Conservation (phyloP, 2,329 filamentous ascomycete species). For the Trichoderma sp. region DNA sequence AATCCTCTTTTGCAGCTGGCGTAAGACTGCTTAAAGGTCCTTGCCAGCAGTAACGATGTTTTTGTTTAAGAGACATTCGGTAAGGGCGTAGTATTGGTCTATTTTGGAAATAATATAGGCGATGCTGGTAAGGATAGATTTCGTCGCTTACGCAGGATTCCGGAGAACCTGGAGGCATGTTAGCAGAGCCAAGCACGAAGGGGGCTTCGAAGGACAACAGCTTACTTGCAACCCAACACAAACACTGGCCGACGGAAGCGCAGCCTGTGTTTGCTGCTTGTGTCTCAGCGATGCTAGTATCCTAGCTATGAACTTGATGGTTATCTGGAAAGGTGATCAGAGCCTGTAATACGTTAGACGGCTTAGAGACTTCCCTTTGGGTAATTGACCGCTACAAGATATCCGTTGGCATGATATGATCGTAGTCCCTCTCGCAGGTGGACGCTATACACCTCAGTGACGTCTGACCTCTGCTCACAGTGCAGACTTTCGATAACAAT, state of each 20-base stretch:
- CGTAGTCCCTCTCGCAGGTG: no score
- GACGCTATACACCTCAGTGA: no score
- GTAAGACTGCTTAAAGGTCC: neutral
- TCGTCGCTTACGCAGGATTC: neutral
- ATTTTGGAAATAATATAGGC: neutral
- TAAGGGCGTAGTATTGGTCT: neutral
- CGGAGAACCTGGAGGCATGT: neutral
- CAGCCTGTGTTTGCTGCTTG: no score
- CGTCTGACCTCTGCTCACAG: no score
- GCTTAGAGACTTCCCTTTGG: no score
- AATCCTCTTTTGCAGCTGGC: conserved; percentile 24
- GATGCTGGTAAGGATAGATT: neutral
- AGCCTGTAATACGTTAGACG: no score
- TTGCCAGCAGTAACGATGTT: neutral
- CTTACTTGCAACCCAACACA: neutral
- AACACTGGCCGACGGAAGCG: neutral
- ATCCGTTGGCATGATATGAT: no score
- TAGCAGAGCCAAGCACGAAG: neutral
- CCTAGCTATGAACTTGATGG: no score
- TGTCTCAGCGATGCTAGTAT: no score
- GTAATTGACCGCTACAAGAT: no score
- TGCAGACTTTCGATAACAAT: no score
- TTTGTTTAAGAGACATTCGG: neutral
- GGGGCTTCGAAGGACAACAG: neutral
- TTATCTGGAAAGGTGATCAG: no score